Base-by-base conservation (phyloP, 768 basidiomycete species). In the Boletellus sp. region DNA sequence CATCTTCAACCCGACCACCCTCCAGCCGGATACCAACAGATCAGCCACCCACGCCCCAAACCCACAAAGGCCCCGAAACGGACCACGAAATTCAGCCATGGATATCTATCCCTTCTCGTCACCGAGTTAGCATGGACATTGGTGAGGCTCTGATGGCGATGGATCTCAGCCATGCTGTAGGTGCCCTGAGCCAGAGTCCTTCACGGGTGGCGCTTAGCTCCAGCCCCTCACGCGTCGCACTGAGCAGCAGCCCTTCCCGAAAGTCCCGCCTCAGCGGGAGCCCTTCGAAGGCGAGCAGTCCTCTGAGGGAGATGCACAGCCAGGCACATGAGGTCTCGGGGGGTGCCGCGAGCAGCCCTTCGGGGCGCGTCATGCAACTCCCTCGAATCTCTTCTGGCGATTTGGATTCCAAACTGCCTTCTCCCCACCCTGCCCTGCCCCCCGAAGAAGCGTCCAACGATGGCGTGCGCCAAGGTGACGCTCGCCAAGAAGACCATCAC, bases 81-180 rank as follows among this genome's bases (percentile, higher is more conserved):
- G 51, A 55, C 22, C 37, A 32, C 13, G 55, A 39, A 1, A 68
- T 67, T 32, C 63, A 62, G 16, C 64, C 65, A 2, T 67, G 66
- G 66, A 26, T 63, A 52, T 67, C 67, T 13, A 67, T 67, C 5
- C 57, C 65, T 35, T 55, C 55, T 12, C 58, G 53, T 22, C 57
- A 56, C 41, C 57, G 28, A 19, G 11, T n/a, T 31, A 45, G 46
- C 41, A 55, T 52, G 32, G 65, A 59, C 15, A 23, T 64, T 9
- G 47, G 62, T 3, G 58, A 67, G 22, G 60, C 68, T 16, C 56
- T 76, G 26, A 75, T 77, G 74, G 69, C 72, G 9, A 70, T 76
- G 56, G 70, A 73, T 42, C 48, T 66, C 10, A 51, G 48, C 41
- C 47, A 52, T 3, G 17, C 38, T 13, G 45, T 40, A 31, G 46